Base-by-base conservation (phyloP, 2,329 filamentous ascomycete species). In the Aspergillus phoenicis region DNA sequence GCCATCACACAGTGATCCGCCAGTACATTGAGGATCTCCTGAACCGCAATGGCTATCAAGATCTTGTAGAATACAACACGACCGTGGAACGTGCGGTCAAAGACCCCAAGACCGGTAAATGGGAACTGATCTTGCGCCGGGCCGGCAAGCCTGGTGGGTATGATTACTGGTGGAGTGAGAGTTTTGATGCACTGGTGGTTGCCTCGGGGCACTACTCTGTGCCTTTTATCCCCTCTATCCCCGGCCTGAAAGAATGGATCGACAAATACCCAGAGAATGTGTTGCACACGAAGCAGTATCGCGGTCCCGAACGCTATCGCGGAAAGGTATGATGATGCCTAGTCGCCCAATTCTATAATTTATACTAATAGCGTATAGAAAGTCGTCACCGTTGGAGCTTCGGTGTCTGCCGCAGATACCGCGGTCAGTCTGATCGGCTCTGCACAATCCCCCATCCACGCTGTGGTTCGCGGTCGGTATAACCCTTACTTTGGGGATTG, bases 391-490 rank as follows among this genome's bases (percentile, higher is more conserved):
- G 85, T 90, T 1, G 87, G 87, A 3, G 87, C 85, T 1, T 88
- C 85, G 0, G 86, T 89, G 3, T 89, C 87, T 0, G 87, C 84
- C 0, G 83, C 85, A 28, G 88, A 90, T 66, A 87, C 87, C 11
- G 81, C 83, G 1, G 81, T 83, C 59, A 83, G 85, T 56, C 75
- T 87, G 2, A 72, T 81, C 13, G 75, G 77, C 11, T 73, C 78
- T 0, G 81, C 81, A 0, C 69, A 81, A 45, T 66, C 73, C 0
- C 85, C 84, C 0, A 75, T 87, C 4, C 78, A 84, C 61, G 80
- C 83, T 15, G 82, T 87, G 24, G 79, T 86, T 6, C 78, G 84
- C 10, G 81, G 81, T n/a, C 81, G 71, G 61, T 80, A 83, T 33
- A 81, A 82, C 62, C 73, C 78, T 7, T 87, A 85, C 69, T 88